A percentile compares a stretch with the other conserved stretches of the same genome.
phyloP scores from a whole-genome alignment of 2,329 filamentous ascomycete genomes.

The Ceratocystis albifundus region DNA sequence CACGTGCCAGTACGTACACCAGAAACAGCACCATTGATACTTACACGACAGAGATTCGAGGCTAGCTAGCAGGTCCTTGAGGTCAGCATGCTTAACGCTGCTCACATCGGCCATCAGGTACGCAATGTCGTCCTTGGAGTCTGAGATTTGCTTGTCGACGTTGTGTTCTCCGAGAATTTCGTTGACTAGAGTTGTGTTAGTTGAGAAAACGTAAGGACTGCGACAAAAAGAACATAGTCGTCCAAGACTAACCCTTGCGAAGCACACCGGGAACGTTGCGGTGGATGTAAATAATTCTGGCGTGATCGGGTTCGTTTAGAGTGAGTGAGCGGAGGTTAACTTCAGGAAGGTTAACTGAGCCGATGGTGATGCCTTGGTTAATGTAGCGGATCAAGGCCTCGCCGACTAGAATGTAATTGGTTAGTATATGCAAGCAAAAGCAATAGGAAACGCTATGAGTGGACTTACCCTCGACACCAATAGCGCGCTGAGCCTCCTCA shows the following conservation, averaged over 20 bases:
- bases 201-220: background rate
- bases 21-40: constrained; percentile 29
- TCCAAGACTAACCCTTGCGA: constrained; percentile 51
- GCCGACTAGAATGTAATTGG: constrained; percentile 44
- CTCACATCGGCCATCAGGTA: constrained; percentile 98
- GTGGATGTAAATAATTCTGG: constrained; percentile 91
- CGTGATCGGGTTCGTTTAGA: constrained; percentile 77
- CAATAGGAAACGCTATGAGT: background rate
- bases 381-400: constrained; percentile 86
- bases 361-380: constrained; percentile 83
- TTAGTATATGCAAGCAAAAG: background rate
- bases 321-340: constrained; percentile 82
- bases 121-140: constrained; percentile 84
- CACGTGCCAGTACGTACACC: background rate
- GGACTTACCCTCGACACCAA: constrained; percentile 64
- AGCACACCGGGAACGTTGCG: constrained; percentile 93
- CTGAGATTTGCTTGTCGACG: constrained; percentile 97
- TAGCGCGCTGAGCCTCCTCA: constrained; percentile 92
- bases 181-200: constrained; percentile 52
- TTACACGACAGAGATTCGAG: constrained; percentile 71
- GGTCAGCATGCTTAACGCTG: constrained; percentile 65
- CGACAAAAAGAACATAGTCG: background rate
- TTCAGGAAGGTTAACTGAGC: constrained; percentile 95
- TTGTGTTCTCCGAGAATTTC: constrained; percentile 91
- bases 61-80: constrained; percentile 73